phyloP scores from a whole-genome alignment of 2,329 filamentous ascomycete species.

The Onygenales sp. region DNA sequence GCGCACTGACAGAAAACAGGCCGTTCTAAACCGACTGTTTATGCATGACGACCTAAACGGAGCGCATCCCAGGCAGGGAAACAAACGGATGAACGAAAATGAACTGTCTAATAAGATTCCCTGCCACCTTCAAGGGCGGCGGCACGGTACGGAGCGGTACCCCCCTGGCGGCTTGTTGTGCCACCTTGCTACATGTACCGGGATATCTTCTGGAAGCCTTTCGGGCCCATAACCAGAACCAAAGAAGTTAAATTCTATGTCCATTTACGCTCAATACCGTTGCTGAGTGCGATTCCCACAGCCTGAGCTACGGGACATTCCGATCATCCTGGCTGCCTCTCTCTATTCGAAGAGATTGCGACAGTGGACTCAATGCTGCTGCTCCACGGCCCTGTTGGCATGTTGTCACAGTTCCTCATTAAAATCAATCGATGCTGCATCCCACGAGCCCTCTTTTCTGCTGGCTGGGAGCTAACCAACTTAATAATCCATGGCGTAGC shows the following conservation, averaged over 20 bases:
- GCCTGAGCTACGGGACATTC: neutral
- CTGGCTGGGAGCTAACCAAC: neutral
- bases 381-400: neutral
- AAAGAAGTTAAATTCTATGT: neutral
- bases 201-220: no score
- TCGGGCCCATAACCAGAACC: no score
- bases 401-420: neutral
- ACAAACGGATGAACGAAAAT: neutral
- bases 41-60: constrained; percentile 3
- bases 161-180: neutral
- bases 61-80: neutral
- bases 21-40: neutral
- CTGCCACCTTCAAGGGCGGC: no score
- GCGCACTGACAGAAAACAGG: neutral
- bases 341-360: neutral
- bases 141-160: neutral
- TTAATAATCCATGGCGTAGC: neutral
- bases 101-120: neutral
- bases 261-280: neutral
- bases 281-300: neutral
- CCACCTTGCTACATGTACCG: neutral
- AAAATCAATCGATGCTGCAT: neutral
- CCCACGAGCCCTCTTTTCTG: neutral
- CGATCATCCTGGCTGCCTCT: neutral
- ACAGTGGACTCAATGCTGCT: neutral